Evolutionary conservation across 106 monocot species (phyloP).

Genomic region (Apostasia shenzhenica): DNA sequence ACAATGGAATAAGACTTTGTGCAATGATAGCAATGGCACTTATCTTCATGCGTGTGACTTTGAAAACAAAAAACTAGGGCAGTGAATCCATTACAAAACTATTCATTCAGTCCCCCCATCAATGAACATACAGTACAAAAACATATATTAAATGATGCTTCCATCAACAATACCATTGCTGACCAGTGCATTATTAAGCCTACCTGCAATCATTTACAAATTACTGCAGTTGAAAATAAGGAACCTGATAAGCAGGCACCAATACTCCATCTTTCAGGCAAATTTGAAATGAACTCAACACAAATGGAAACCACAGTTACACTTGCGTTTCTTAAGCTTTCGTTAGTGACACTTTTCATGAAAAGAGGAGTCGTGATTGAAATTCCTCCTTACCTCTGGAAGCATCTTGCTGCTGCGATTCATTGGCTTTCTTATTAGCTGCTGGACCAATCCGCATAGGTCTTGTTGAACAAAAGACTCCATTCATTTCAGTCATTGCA

Average conservation of each 20-base stretch:
- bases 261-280: not conserved
- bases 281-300: not conserved
- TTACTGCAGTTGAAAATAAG: not conserved
- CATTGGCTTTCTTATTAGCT: constrained; percentile 45
- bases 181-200: not conserved
- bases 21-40: constrained; percentile 19
- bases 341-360: too few species aligned
- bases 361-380: not conserved
- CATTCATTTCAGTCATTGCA: constrained; percentile 90
- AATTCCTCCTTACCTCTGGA: constrained; percentile 21
- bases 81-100: not conserved
- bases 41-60: constrained; percentile 13
- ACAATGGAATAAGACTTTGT: constrained; percentile 23
- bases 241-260: not conserved
- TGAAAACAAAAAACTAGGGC: constrained; percentile 3
- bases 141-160: not conserved
- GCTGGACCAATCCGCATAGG: constrained; percentile 77
- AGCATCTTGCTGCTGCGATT: constrained; percentile 25
- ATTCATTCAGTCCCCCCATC: constrained; percentile 5
- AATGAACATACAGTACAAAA: not conserved
- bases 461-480: constrained; percentile 53
- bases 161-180: not conserved
- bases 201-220: constrained; percentile 9
- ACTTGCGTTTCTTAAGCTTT: not conserved
- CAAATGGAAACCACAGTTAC: not conserved